phyloP scores from a whole-genome alignment of 208 protist genomes.

The Borovskyia barvae region DNA sequence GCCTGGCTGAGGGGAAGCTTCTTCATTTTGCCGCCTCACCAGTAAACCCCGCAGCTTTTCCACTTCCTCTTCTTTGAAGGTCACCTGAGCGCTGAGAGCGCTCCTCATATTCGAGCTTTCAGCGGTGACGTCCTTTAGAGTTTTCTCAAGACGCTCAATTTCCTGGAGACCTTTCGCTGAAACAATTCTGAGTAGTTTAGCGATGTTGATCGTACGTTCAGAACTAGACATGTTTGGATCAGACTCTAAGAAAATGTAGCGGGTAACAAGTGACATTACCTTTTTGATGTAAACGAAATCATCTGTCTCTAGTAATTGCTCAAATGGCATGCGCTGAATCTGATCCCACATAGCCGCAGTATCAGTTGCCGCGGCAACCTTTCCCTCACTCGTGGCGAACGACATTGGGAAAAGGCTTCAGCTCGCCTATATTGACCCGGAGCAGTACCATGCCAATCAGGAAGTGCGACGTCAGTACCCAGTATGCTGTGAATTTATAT shows the following conservation, averaged over 20 bases:
- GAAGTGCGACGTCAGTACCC: no score
- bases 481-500: no score
- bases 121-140: constrained; percentile 6
- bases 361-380: constrained; percentile 7
- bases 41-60: constrained; percentile 8
- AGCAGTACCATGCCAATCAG: no score
- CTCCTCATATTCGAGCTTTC: constrained; percentile 16
- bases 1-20: neutral
- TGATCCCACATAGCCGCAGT: constrained; percentile 70
- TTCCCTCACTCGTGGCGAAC: neutral
- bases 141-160: constrained; percentile 25
- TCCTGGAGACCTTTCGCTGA: constrained; percentile 36
- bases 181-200: constrained; percentile 61
- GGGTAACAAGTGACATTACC: constrained; percentile 48
- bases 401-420: no score
- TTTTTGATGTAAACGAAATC: constrained; percentile 61
- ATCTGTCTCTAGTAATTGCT: constrained; percentile 51
- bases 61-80: constrained; percentile 23
- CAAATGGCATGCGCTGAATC: constrained; percentile 71
- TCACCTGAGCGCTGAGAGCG: constrained; percentile 14
- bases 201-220: constrained; percentile 47
- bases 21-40: neutral
- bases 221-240: constrained; percentile 66
- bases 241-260: constrained; percentile 46
- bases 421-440: no score